A percentile compares a stretch with the other conserved stretches of the same genome.
phyloP scores from a whole-genome alignment of 805 yeast species.

The Yarrowia sp. region DNA sequence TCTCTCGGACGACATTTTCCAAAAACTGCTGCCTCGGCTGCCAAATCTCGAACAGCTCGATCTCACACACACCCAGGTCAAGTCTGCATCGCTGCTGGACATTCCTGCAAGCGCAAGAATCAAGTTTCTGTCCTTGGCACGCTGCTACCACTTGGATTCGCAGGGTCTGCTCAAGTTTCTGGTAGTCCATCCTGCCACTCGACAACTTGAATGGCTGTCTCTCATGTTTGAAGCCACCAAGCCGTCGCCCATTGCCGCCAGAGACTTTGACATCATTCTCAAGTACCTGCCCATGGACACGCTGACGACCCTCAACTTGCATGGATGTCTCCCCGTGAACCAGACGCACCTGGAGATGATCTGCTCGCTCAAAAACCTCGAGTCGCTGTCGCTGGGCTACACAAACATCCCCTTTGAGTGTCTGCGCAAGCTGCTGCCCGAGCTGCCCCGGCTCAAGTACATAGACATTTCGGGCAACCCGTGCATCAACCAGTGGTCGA shows the following conservation, averaged over 20 bases:
- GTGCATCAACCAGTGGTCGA: conserved; percentile 64
- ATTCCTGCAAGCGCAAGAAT: conserved; percentile 65
- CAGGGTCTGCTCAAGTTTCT: conserved; percentile 73
- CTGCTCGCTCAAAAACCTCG: conserved; percentile 44
- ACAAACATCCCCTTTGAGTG: conserved; percentile 46
- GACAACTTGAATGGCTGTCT: conserved; percentile 68
- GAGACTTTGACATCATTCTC: conserved; percentile 60
- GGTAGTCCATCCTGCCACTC: conserved; percentile 70
- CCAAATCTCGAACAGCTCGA: conserved; percentile 70
- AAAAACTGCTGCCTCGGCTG: conserved; percentile 63
- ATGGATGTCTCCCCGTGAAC: conserved; percentile 65
- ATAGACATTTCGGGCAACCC: conserved; percentile 73
- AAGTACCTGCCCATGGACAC: conserved; percentile 52
- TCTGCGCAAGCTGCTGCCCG: conserved; percentile 45
- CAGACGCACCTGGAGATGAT: conserved; percentile 49
- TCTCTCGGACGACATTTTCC: conserved; percentile 63
- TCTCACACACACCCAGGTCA: conserved; percentile 79
- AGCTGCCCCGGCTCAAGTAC: conserved; percentile 54
- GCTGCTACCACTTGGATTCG: conserved; percentile 72
- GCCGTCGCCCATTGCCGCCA: conserved; percentile 59
- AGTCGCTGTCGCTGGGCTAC: conserved; percentile 49
- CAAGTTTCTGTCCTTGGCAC: conserved; percentile 74
- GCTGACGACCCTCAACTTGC: conserved; percentile 62
- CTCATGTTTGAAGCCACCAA: conserved; percentile 69
- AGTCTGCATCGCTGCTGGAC: conserved; percentile 63